Evolutionary conservation across 2,329 filamentous ascomycete species (phyloP), one percentile per base, ranked within the genome.

Genomic region (Penicillium sp.): DNA sequence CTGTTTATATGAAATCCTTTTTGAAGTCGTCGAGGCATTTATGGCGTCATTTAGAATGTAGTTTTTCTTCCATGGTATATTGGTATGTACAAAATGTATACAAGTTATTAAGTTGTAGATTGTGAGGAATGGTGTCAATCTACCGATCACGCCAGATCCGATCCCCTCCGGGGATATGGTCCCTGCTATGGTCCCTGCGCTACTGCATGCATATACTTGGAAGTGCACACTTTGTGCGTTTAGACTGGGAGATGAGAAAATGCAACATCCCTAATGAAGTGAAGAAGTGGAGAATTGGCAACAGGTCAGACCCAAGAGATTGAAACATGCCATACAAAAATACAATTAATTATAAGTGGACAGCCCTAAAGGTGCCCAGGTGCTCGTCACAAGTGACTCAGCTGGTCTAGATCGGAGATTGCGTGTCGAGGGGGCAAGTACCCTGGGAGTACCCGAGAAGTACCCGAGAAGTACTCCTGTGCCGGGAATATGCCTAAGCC

Each of bases 61-160:
- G 11, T 10, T 23, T 34, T 5, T 33, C 11, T 15, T 34, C 16
- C n/a, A n/a, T 21, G 39, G 40, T 21, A n/a, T 45, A 11, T 31
- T 25, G 27, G 13, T 33, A 25, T 23, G 45, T 31, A 21, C 41
- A 29, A 44, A 13, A 44, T 29, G 11, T 21, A 21, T 45, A 13
- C 43, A 19, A 29, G 11, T 5, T 31, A 31, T 45, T 29, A 29
- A 19, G 4, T 29, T 19, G 41, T 29, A 29, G 27, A 45, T 45
- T 29, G 41, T 29, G 15, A 45, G 13, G 41, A 44, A 44, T 45
- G 41, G 15, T 34, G 36, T 39, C 9, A 38, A 38, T 60, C 52
- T 50, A 40, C 3, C 48, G 48, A 60, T 60, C 52, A 59, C 39
- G 34, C 57, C 50, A 60, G 60, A 60, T 58, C 60, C 57, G 58